These are phyloP conservation scores for Schwanniomyces sp. DNA, from an alignment of 805 yeast species.

Conservation along the genomic window DNA sequence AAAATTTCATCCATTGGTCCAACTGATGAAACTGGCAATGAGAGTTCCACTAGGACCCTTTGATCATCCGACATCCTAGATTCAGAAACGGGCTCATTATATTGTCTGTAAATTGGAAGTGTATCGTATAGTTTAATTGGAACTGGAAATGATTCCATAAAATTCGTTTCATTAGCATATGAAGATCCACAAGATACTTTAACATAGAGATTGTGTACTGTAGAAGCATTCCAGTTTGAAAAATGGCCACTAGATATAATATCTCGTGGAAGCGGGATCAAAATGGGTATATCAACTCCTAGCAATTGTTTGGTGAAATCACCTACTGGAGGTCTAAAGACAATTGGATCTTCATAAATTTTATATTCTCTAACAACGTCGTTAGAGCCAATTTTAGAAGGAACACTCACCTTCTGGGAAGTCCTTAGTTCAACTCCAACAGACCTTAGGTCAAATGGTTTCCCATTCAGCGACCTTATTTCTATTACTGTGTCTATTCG, in stretches of 20 bases:
- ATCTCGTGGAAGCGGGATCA: conserved; percentile 55
- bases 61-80: conserved; percentile 47
- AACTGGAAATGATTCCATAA: conserved; percentile 44
- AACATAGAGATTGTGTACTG: conserved; percentile 46
- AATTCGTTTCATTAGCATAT: conserved; percentile 27
- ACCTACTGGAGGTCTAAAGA: conserved; percentile 40
- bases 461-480: conserved; percentile 50
- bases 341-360: conserved; percentile 33
- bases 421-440: conserved; percentile 52
- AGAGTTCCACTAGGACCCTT: conserved; percentile 45
- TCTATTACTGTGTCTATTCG: conserved; percentile 58
- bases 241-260: conserved; percentile 53
- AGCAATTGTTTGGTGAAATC: conserved; percentile 40
- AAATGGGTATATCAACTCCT: conserved; percentile 60
- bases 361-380: conserved; percentile 33
- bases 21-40: conserved; percentile 52
- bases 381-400: conserved; percentile 38
- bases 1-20: conserved; percentile 55
- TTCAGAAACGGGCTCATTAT: conserved; percentile 51
- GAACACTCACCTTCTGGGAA: conserved; percentile 45
- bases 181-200: conserved; percentile 31
- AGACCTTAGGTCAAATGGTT: conserved; percentile 46
- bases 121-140: conserved; percentile 57
- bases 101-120: conserved; percentile 55
- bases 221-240: conserved; percentile 46